Evolutionary conservation across 2,329 filamentous ascomycete species (phyloP).

Genomic region (Simplicillium aogashimaense): DNA sequence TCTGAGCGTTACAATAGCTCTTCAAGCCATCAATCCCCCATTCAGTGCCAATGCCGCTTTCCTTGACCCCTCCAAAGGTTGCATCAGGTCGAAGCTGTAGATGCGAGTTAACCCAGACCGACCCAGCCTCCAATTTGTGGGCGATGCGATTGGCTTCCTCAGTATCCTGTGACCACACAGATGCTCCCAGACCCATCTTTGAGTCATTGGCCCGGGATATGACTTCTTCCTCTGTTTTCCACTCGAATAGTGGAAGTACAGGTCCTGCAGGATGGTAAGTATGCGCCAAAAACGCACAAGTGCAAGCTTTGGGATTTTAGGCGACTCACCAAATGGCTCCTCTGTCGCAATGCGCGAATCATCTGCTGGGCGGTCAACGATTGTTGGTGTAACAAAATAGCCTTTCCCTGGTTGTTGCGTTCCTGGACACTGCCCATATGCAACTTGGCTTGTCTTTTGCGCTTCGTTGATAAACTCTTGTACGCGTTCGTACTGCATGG

Average conservation of each 20-base stretch:
- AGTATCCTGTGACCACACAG: constrained; percentile 46
- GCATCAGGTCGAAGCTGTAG: constrained; percentile 25
- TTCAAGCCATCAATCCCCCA: constrained; percentile 28
- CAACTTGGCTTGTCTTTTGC: constrained; percentile 9
- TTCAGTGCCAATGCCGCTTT: constrained; percentile 39
- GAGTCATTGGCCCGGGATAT: constrained; percentile 43
- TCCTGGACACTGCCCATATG: constrained; percentile 37
- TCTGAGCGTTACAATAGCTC: constrained; percentile 17
- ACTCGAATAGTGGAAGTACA: constrained; percentile 52
- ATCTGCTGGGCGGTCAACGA: constrained; percentile 51
- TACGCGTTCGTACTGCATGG: constrained; percentile 40
- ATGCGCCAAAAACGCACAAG: too few species aligned
- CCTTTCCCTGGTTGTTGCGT: constrained; percentile 31
- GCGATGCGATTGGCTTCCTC: constrained; percentile 40
- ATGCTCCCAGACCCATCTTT: constrained; percentile 43
- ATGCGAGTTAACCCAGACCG: constrained; percentile 49
- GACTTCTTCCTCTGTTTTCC: constrained; percentile 51
- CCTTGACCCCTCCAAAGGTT: constrained; percentile 40
- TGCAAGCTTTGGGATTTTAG: too few species aligned
- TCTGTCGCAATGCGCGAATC: constrained; percentile 44
- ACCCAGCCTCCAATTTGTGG: constrained; percentile 43
- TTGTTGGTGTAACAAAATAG: constrained; percentile 48
- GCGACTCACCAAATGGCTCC: constrained; percentile 39
- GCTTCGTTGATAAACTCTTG: not conserved
- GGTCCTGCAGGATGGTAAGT: too few species aligned